Evolutionary conservation across 768 basidiomycete species (phyloP), one percentile per base, ranked within the genome.

Genomic region (Rhodotorula diobovata): DNA sequence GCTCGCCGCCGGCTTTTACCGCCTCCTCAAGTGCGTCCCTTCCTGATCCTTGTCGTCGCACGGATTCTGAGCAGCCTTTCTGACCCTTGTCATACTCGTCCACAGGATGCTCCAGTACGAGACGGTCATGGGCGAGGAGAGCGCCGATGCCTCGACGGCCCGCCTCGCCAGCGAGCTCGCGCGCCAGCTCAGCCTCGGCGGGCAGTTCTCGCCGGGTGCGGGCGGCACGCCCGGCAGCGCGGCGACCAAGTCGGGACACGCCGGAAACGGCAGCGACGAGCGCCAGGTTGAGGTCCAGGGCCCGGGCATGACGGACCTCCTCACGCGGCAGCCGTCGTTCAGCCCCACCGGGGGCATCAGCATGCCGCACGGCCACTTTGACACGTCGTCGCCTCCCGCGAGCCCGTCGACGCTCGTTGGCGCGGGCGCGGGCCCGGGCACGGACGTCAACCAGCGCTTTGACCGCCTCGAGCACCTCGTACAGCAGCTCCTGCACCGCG

Each of bases 1-100:
- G 11, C 59, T 71, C 34, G 70, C 70, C 14, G 70, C 70, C 15
- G 70, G 61, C 1, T 71, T 71, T 62, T 71, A 71, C 62, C 20
- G 28, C 11, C 58, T 67, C 41, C 63, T 71, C 66, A 71, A 71
- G 67, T 68, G 18, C 55, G 55, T 28, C n/a, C 10, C 15, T 23
- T 16, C 25, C 14, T 46, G 20, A 8, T n/a, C 28, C 48, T 28
- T 25, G 10, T 37, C 34, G 23, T n/a, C 25, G 14, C 21, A 10
- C 20, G 14, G 5, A 21, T 23, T 10, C 9, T 20, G 10, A 32
- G 14, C 10, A 4, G 7, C 9, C 23, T 46, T 37, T 14, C 30
- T 12, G 23, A 14, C 35, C 63, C 5, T 41, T 20, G 12, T 23
- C 41, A 10, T 41, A 10, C 41, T 16, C 41, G 9, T 21, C 45